Evolutionary conservation across 2,329 filamentous ascomycete species (phyloP).

Genomic region (Pseudomassariella vexata): DNA sequence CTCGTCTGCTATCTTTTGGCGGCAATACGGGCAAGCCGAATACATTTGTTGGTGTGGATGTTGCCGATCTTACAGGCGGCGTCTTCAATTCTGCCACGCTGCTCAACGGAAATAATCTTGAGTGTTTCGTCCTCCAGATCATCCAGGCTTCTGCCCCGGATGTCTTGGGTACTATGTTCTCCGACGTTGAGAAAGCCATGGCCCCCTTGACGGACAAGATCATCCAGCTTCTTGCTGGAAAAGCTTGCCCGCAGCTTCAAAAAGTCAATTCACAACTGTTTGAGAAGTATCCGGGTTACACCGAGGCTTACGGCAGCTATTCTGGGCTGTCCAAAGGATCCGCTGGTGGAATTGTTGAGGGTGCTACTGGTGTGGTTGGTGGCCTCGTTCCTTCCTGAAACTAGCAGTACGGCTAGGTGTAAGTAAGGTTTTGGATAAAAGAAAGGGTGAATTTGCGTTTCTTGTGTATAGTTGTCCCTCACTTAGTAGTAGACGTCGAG

Average conservation of each 20-base stretch:
- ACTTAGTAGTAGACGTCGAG: no score
- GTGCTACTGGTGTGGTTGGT: no score
- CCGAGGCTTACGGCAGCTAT: conserved; percentile 1
- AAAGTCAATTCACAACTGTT: background rate
- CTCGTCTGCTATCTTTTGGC: conserved; percentile 15
- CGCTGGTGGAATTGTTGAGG: no score
- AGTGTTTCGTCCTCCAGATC: conserved; percentile 17
- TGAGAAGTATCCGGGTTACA: conserved; percentile 1
- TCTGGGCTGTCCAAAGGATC: background rate
- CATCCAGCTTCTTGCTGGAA: background rate
- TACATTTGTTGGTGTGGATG: conserved; percentile 18
- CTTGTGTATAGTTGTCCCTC: no score
- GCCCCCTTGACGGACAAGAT: background rate
- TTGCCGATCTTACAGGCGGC: conserved; percentile 19
- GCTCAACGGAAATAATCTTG: conserved; percentile 26
- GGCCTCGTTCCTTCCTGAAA: no score
- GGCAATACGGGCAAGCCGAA: conserved; percentile 22
- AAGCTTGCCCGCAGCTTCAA: background rate
- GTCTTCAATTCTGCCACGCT: conserved; percentile 15
- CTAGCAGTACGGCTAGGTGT: no score
- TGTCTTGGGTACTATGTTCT: background rate
- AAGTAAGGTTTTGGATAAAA: no score
- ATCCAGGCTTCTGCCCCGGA: background rate
- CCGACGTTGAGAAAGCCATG: background rate
- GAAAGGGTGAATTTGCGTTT: no score